Percentiles rank a stretch among this genome's conserved stretches.
Evolutionary conservation across 345 rosid genomes (phyloP).

Genomic region (Excoecaria agallocha): DNA sequence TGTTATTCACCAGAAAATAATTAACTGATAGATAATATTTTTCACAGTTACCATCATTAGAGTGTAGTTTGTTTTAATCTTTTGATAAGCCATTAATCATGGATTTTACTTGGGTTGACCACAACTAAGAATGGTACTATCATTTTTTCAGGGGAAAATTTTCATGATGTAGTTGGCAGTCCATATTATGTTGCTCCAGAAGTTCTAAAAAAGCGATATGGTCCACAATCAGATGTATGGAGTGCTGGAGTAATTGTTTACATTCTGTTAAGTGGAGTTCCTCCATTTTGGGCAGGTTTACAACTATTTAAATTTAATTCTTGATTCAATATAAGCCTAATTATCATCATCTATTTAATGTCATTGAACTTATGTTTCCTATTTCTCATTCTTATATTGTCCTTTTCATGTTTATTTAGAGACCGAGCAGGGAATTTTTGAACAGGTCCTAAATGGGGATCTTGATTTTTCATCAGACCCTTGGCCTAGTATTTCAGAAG

Average conservation of each 20-base stretch:
- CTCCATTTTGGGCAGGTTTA: conserved; percentile 38
- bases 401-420: conserved; percentile 14
- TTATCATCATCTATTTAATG: not conserved
- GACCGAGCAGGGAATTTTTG: conserved; percentile 32
- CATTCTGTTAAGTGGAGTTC: conserved; percentile 34
- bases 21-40: not conserved
- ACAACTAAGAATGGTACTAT: not conserved
- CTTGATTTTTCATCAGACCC: conserved; percentile 33
- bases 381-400: conserved; percentile 10
- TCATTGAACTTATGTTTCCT: not conserved
- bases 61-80: not conserved
- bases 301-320: not conserved
- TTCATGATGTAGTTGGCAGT: conserved; percentile 32
- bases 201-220: conserved; percentile 29
- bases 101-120: not conserved
- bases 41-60: not conserved
- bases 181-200: conserved; percentile 38
- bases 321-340: not conserved
- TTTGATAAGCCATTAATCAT: not conserved
- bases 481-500: conserved; percentile 33
- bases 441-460: conserved; percentile 30
- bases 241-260: conserved; percentile 36
- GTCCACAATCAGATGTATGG: conserved; percentile 33
- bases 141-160: conserved; percentile 24
- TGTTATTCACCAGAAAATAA: not conserved